phyloP scores from a whole-genome alignment of 2,329 filamentous ascomycete species.

The Penicillium crustosum region DNA sequence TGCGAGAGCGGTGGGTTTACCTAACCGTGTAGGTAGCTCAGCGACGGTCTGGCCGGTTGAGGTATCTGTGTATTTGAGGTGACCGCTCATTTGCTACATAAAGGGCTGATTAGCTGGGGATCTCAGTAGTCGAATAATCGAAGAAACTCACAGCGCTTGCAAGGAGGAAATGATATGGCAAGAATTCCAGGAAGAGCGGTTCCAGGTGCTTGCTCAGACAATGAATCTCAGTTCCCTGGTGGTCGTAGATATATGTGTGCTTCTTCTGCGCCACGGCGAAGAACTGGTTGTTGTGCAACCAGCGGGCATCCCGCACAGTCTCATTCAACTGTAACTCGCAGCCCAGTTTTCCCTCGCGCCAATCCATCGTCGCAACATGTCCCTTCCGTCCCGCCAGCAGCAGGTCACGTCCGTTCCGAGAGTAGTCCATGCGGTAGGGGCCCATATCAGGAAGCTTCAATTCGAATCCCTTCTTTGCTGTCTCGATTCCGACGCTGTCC shows the following conservation, averaged over 20 bases:
- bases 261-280: conserved; percentile 97
- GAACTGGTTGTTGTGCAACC: conserved; percentile 89
- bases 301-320: conserved; percentile 83
- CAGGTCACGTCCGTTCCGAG: conserved; percentile 81
- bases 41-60: conserved; percentile 87
- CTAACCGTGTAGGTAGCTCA: conserved; percentile 81
- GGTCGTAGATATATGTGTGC: conserved; percentile 94
- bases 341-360: conserved; percentile 84
- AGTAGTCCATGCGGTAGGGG: conserved; percentile 86
- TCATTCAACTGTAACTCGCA: conserved; percentile 90
- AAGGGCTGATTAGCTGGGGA: neutral
- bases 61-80: conserved; percentile 91
- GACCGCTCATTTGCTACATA: conserved; percentile 69
- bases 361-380: conserved; percentile 95
- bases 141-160: conserved; percentile 69
- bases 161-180: conserved; percentile 93
- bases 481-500: conserved; percentile 71
- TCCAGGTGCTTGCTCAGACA: conserved; percentile 87
- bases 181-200: conserved; percentile 88
- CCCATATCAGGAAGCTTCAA: conserved; percentile 78
- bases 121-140: neutral
- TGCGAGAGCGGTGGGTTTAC: conserved; percentile 75
- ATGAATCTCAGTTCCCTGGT: conserved; percentile 86
- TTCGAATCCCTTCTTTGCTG: conserved; percentile 90
- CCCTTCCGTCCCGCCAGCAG: conserved; percentile 87